Percentiles rank a stretch among this genome's conserved stretches.
Evolutionary conservation across 192 early-diverging fungal genomes (phyloP).

Genomic region (Phycomyces nitens): DNA sequence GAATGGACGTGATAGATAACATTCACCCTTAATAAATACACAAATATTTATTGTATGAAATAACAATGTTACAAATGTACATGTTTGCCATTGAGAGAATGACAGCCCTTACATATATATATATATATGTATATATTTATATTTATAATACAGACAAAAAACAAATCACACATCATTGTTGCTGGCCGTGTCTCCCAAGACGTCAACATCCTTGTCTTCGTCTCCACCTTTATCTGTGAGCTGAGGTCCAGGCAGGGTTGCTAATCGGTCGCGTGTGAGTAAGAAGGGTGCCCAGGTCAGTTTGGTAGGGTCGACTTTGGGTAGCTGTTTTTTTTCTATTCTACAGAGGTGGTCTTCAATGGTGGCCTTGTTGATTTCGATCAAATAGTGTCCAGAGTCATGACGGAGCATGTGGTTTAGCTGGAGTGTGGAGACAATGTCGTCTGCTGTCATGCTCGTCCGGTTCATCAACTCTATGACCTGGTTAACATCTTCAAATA

Average conservation of each 20-base stretch:
- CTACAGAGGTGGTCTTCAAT: conserved; percentile 42
- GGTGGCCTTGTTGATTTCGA: conserved; percentile 44
- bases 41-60: no score
- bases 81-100: no score
- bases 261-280: conserved; percentile 36
- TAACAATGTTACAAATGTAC: no score
- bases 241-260: background rate
- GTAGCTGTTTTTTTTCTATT: conserved; percentile 49
- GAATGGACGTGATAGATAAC: no score
- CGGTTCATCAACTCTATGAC: conserved; percentile 50
- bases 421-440: conserved; percentile 77
- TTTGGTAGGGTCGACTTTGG: conserved; percentile 51
- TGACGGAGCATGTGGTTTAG: conserved; percentile 42
- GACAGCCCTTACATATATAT: no score
- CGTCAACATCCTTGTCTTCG: background rate
- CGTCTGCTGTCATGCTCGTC: conserved; percentile 79
- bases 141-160: no score
- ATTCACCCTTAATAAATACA: no score
- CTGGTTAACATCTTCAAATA: background rate
- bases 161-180: no score
- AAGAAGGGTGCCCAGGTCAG: conserved; percentile 72
- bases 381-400: conserved; percentile 15
- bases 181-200: background rate
- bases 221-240: background rate
- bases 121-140: no score